These are phyloP conservation scores for Colletotrichum siamense DNA, from an alignment of 2,329 filamentous ascomycete species.

Conservation along the genomic window DNA sequence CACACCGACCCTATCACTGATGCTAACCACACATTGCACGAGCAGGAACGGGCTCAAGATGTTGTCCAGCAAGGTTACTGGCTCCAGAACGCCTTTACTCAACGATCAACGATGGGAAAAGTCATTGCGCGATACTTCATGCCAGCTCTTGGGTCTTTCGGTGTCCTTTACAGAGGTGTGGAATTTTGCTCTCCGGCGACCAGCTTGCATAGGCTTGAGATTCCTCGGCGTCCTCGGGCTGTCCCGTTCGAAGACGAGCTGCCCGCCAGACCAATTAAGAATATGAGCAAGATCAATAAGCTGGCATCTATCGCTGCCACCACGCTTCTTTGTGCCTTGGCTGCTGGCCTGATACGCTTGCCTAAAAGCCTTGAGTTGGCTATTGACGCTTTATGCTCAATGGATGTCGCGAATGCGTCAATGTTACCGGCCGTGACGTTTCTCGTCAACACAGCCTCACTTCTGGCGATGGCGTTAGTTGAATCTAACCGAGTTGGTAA, in stretches of 20 bases:
- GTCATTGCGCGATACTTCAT: background rate
- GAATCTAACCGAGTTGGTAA: background rate
- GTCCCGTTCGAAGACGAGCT: conserved; percentile 6
- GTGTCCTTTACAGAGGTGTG: background rate
- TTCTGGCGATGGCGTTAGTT: background rate
- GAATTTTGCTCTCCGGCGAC: background rate
- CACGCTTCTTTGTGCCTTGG: background rate
- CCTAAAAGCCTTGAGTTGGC: accelerated
- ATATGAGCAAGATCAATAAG: background rate
- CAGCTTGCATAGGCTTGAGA: background rate
- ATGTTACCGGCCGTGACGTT: background rate
- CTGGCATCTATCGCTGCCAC: background rate
- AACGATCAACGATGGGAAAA: background rate
- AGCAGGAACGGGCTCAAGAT: background rate
- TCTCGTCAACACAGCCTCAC: background rate
- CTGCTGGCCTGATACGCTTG: background rate
- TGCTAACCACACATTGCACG: background rate
- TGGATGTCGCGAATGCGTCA: accelerated
- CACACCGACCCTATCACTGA: background rate
- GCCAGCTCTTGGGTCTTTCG: background rate
- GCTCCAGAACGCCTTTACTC: background rate
- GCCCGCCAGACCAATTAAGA: background rate
- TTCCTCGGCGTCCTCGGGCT: background rate
- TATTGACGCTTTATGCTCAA: background rate
- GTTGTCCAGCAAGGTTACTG: background rate